A percentile compares a stretch with the other conserved stretches of the same genome.
phyloP scores from a whole-genome alignment of 805 yeast genomes.

The Vanderwaltozyma polyspora region DNA sequence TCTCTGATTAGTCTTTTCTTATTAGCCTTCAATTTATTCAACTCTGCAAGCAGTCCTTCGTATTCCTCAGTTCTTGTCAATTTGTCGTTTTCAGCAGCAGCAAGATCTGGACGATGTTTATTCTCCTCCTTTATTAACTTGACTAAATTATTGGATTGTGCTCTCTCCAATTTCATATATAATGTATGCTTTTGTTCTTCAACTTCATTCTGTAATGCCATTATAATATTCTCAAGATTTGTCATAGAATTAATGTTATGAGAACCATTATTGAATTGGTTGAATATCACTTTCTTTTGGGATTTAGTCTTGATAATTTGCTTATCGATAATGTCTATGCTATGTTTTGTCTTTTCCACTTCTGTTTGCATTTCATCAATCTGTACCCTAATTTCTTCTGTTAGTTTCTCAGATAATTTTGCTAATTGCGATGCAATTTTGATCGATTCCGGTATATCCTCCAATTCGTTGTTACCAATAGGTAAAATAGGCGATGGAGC shows the following conservation, averaged over 20 bases:
- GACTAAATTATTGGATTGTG: background rate
- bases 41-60: background rate
- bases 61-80: background rate
- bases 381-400: background rate
- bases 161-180: background rate
- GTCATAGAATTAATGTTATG: background rate
- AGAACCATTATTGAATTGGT: no score
- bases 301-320: background rate
- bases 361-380: background rate
- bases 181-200: background rate
- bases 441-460: background rate
- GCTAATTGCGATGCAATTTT: background rate
- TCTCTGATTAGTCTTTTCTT: slow-evolving; percentile 25
- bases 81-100: background rate
- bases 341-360: background rate
- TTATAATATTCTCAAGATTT: background rate
- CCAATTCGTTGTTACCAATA: background rate
- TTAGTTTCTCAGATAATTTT: background rate
- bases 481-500: background rate
- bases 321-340: background rate
- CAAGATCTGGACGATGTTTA: background rate
- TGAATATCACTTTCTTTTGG: background rate
- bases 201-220: background rate
- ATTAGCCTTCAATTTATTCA: background rate
- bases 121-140: slow-evolving; percentile 1